Percentiles rank a stretch among this genome's conserved stretches.
Evolutionary conservation across 2,329 filamentous ascomycete genomes (phyloP).

Genomic region (Colletotrichum siamense): DNA sequence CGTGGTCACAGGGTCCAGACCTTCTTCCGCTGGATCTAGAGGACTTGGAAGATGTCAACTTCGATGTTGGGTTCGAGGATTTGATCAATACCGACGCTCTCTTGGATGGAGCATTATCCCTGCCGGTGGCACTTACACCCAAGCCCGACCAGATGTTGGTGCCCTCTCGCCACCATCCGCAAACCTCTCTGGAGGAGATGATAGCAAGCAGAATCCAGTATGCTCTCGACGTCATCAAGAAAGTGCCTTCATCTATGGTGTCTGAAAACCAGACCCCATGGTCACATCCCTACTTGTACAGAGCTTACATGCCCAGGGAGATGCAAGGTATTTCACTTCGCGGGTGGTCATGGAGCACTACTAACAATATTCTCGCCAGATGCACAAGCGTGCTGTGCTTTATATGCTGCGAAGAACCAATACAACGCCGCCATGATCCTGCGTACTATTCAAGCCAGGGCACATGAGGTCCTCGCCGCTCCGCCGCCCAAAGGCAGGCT

Average conservation of each 20-base stretch:
- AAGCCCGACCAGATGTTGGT: constrained; percentile 3
- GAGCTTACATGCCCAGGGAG: constrained; percentile 52
- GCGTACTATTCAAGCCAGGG: constrained; percentile 50
- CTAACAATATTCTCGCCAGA: constrained; percentile 38
- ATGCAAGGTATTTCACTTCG: constrained; percentile 48
- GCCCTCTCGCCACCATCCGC: not conserved
- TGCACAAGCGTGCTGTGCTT: constrained; percentile 56
- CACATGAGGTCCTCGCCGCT: constrained; percentile 45
- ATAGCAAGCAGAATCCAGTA: constrained; percentile 40
- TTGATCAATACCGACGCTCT: not conserved
- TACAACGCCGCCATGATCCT: constrained; percentile 54
- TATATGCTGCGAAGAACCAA: constrained; percentile 55
- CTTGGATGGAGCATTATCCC: constrained; percentile 9
- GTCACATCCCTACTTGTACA: constrained; percentile 57
- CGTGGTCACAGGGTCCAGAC: not conserved
- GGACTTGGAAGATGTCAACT: not conserved
- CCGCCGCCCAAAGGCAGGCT: constrained; percentile 32
- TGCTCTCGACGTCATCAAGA: constrained; percentile 57
- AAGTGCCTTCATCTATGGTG: constrained; percentile 54
- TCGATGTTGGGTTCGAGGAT: not conserved
- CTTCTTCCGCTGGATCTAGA: not conserved
- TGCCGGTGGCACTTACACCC: constrained; percentile 20
- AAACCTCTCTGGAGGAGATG: constrained; percentile 28
- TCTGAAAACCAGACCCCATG: constrained; percentile 55
- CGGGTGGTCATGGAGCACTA: not conserved